phyloP scores from a whole-genome alignment of 2,329 filamentous ascomycete genomes.

The Penicillium hordei region DNA sequence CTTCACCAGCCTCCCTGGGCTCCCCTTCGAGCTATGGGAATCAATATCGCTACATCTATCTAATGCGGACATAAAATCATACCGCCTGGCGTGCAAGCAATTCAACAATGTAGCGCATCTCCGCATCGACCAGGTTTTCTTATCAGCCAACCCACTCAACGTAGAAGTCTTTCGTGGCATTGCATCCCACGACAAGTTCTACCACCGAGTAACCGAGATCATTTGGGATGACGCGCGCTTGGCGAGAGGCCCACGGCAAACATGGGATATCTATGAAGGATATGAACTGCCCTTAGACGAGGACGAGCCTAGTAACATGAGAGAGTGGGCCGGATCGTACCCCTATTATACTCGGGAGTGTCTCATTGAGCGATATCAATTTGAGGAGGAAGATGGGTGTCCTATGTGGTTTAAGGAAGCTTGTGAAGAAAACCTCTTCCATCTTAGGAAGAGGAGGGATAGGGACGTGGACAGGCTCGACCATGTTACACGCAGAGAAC shows the following conservation, averaged over 20 bases:
- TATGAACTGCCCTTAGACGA: conserved; percentile 3
- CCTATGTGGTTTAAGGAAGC: conserved; percentile 9
- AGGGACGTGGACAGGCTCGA: conserved; percentile 4
- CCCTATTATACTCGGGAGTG: background rate
- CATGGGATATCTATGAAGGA: background rate
- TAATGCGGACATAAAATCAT: background rate
- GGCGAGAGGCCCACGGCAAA: background rate
- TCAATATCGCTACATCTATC: background rate
- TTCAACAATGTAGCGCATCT: conserved; percentile 18
- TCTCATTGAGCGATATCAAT: background rate
- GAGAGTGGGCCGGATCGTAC: too few species aligned
- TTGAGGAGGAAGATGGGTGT: background rate
- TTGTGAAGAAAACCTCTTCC: conserved; percentile 10
- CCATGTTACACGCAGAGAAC: conserved; percentile 7
- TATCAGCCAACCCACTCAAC: conserved; percentile 41
- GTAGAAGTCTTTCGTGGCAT: conserved; percentile 22
- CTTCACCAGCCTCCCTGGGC: background rate
- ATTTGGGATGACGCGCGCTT: conserved; percentile 33
- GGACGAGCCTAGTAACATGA: background rate
- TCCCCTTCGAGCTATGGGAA: background rate
- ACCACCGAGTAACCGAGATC: conserved; percentile 36
- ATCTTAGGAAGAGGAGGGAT: background rate
- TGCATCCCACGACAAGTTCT: conserved; percentile 32
- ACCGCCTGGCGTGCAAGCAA: background rate
- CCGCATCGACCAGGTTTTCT: conserved; percentile 36